Percentiles rank a stretch among this genome's conserved stretches.
Evolutionary conservation across 768 basidiomycete species (phyloP).

Genomic region (Xanthoconium purpureum): DNA sequence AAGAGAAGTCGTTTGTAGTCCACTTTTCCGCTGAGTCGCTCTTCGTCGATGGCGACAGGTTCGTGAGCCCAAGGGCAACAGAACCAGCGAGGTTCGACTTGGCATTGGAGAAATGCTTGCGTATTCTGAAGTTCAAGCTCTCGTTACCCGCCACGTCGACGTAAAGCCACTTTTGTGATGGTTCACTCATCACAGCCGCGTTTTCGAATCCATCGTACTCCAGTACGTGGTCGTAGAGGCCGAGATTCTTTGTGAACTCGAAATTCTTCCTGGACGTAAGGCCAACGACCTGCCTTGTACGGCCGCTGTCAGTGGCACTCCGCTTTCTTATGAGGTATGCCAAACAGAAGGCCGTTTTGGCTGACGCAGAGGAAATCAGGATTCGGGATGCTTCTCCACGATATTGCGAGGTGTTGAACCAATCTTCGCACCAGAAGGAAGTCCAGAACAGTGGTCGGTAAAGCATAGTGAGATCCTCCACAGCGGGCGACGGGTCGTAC

Average conservation of each 20-base stretch:
- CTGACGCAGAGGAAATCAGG: conserved; percentile 66
- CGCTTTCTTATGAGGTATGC: conserved; percentile 59
- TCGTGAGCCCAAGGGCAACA: conserved; percentile 56
- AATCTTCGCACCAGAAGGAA: conserved; percentile 73
- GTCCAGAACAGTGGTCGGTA: conserved; percentile 76
- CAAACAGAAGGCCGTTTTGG: conserved; percentile 70
- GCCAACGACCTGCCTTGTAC: conserved; percentile 46
- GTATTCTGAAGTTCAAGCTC: conserved; percentile 44
- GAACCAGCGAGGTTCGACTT: conserved; percentile 35
- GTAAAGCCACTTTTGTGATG: conserved; percentile 49
- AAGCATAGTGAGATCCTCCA: conserved; percentile 67
- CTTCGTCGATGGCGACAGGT: conserved; percentile 45
- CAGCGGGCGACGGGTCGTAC: conserved; percentile 43
- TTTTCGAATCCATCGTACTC: conserved; percentile 49
- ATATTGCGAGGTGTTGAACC: conserved; percentile 52
- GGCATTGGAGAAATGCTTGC: conserved; percentile 34
- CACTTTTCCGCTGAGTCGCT: conserved; percentile 34
- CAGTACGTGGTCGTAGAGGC: conserved; percentile 55
- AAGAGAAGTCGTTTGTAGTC: conserved; percentile 37
- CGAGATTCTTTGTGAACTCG: conserved; percentile 51
- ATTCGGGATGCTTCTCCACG: conserved; percentile 45
- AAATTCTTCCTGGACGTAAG: conserved; percentile 58
- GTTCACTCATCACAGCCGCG: conserved; percentile 28
- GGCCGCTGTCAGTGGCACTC: conserved; percentile 5
- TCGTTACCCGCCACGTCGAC: conserved; percentile 63